Evolutionary conservation across 768 basidiomycete genomes (phyloP).

Genomic region (Boletus vinaceobasis): DNA sequence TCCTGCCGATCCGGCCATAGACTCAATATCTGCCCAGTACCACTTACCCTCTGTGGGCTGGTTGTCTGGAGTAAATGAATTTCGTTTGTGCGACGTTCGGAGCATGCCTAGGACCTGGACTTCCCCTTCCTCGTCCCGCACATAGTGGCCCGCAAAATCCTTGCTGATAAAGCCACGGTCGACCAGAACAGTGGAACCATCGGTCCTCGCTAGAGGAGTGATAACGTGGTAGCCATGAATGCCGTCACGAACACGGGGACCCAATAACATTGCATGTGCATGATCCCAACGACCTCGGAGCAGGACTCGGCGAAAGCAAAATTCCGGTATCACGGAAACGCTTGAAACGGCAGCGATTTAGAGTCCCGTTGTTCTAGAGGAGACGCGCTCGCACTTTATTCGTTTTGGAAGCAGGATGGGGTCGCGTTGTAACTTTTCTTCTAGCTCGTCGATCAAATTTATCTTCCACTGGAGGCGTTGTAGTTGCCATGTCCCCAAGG

Average conservation of each 20-base stretch:
- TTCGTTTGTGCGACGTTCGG: constrained; percentile 68
- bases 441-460: constrained; percentile 86
- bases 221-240: constrained; percentile 83
- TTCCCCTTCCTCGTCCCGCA: constrained; percentile 44
- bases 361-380: constrained; percentile 13
- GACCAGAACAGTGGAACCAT: constrained; percentile 83
- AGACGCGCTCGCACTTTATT: constrained; percentile 68
- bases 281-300: constrained; percentile 79
- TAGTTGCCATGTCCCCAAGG: constrained; percentile 91
- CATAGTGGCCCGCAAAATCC: constrained; percentile 45
- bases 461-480: constrained; percentile 94
- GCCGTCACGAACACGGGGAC: constrained; percentile 88
- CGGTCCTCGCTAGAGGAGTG: constrained; percentile 76
- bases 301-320: constrained; percentile 81
- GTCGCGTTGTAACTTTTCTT: constrained; percentile 79
- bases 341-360: constrained; percentile 34
- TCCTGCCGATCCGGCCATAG: constrained; percentile 76
- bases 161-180: constrained; percentile 86
- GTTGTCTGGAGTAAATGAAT: constrained; percentile 88
- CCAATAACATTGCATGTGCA: constrained; percentile 71
- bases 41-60: constrained; percentile 74
- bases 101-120: constrained; percentile 86
- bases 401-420: constrained; percentile 76
- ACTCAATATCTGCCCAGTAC: constrained; percentile 87
- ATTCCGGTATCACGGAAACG: constrained; percentile 79